Percentiles rank a stretch among this genome's conserved stretches.
Conservation (phyloP, 2,329 filamentous ascomycete genomes). For the Massarina eburnea region DNA sequence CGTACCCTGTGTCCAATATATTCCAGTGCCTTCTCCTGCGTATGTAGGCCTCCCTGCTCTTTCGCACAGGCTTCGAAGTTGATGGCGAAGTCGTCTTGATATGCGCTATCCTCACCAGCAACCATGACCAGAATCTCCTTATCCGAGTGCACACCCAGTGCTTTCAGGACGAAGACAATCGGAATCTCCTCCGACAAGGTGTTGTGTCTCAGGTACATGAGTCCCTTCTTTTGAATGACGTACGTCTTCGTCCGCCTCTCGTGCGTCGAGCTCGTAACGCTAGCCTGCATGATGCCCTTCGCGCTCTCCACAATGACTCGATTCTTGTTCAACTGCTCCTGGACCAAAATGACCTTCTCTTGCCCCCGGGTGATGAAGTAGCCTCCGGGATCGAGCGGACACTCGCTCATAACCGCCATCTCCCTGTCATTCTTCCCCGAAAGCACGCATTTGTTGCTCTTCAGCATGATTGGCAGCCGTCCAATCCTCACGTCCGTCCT, state of each 20-base stretch:
- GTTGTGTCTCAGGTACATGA: constrained; percentile 88
- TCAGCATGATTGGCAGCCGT: constrained; percentile 93
- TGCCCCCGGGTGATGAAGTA: constrained; percentile 98
- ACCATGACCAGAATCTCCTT: constrained; percentile 93
- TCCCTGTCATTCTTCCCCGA: constrained; percentile 79
- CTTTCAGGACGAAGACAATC: constrained; percentile 89
- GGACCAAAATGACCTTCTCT: constrained; percentile 97
- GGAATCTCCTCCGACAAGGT: constrained; percentile 92
- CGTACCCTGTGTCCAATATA: constrained; percentile 79
- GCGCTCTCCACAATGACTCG: constrained; percentile 96
- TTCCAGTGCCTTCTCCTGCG: constrained; percentile 92
- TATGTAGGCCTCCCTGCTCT: constrained; percentile 69
- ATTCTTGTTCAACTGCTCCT: constrained; percentile 99
- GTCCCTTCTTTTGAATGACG: constrained; percentile 89
- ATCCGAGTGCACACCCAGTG: constrained; percentile 89
- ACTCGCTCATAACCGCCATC: constrained; percentile 93
- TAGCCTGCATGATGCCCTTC: constrained; percentile 91
- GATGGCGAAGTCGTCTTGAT: constrained; percentile 92
- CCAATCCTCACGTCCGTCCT: constrained; percentile 78
- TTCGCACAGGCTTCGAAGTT: constrained; percentile 93
- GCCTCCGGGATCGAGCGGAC: constrained; percentile 90
- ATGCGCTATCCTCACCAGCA: constrained; percentile 80
- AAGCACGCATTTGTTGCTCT: constrained; percentile 90
- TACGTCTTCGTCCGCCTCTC: constrained; percentile 98
- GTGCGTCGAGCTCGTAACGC: constrained; percentile 89